These are phyloP conservation scores for Purshia tridentata DNA, from an alignment of 306 rosid genomes.

Conservation along the genomic window DNA sequence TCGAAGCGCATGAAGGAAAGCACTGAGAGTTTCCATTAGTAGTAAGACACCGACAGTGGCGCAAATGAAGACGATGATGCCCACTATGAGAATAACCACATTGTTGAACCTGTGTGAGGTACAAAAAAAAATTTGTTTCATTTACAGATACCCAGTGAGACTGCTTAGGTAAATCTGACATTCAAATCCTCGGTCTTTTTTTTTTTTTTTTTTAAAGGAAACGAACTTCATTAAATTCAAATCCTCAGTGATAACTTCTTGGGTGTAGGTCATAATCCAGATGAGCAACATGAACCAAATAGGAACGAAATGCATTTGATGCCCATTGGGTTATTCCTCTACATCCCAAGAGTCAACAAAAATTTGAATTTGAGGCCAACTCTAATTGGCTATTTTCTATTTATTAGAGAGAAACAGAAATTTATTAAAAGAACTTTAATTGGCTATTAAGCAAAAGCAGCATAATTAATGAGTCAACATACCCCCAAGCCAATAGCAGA, in stretches of 20 bases:
- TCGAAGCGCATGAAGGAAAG: slow-evolving; percentile 94
- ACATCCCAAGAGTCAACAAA: not conserved
- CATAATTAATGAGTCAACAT: slow-evolving; percentile 21
- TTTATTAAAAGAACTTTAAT: not conserved
- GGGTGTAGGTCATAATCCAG: slow-evolving; percentile 13
- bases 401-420: no score
- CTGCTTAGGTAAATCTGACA: not conserved
- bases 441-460: not conserved
- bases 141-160: not conserved
- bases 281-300: not conserved
- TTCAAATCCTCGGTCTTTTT: not conserved
- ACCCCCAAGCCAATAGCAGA: slow-evolving; percentile 65
- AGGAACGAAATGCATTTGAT: not conserved
- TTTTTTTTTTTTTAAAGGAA: no score
- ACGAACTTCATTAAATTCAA: no score
- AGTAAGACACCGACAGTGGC: slow-evolving; percentile 90
- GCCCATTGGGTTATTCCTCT: slow-evolving; percentile 17
- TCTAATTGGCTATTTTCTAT: not conserved
- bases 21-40: slow-evolving; percentile 89
- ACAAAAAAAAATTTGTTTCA: not conserved
- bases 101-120: slow-evolving; percentile 67
- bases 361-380: slow-evolving; percentile 1
- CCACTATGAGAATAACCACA: slow-evolving; percentile 56
- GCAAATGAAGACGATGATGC: slow-evolving; percentile 62
- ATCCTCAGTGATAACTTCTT: not conserved